A percentile compares a stretch with the other conserved stretches of the same genome.
Evolutionary conservation across 75 land plant species (phyloP).

Genomic region (Isoetes taiwanensis): DNA sequence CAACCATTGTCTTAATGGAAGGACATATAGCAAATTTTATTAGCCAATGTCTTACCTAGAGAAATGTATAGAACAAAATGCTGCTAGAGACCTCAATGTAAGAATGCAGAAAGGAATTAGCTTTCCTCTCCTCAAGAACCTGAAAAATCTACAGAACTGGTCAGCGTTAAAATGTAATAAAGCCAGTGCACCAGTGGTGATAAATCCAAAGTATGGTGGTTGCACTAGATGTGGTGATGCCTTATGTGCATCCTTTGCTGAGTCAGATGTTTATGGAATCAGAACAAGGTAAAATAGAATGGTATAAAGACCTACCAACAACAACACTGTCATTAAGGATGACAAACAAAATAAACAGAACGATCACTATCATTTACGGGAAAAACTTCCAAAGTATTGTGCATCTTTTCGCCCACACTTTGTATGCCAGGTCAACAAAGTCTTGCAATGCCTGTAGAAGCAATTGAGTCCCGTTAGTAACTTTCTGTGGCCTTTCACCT

Average conservation of each 20-base stretch:
- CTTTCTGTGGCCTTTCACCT: too few species aligned
- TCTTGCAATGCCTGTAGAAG: too few species aligned
- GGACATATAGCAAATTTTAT: too few species aligned
- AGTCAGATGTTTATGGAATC: too few species aligned
- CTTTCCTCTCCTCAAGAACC: slow-evolving; percentile 12
- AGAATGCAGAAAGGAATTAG: not conserved
- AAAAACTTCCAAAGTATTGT: slow-evolving; percentile 31
- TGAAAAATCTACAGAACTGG: not conserved
- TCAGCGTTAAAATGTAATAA: slow-evolving; percentile 45
- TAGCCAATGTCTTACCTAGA: slow-evolving; percentile 84
- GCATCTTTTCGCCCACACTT: slow-evolving; percentile 43
- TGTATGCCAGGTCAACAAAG: slow-evolving; percentile 30
- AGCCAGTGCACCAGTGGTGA: slow-evolving; percentile 36
- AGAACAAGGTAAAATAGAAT: too few species aligned
- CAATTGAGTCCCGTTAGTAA: too few species aligned
- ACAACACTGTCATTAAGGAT: slow-evolving; percentile 80
- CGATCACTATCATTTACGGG: slow-evolving; percentile 47
- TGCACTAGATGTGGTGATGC: slow-evolving; percentile 91
- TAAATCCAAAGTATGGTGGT: slow-evolving; percentile 53
- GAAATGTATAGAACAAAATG: slow-evolving; percentile 48
- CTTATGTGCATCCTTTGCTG: slow-evolving; percentile 91
- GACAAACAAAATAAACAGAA: slow-evolving; percentile 50
- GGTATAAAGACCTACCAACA: too few species aligned
- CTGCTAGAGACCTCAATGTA: slow-evolving; percentile 8
- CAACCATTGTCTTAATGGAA: slow-evolving; percentile 53